Base-by-base conservation (phyloP, 139 green algal genomes). In the Pseudopediastrum boryanum region DNA sequence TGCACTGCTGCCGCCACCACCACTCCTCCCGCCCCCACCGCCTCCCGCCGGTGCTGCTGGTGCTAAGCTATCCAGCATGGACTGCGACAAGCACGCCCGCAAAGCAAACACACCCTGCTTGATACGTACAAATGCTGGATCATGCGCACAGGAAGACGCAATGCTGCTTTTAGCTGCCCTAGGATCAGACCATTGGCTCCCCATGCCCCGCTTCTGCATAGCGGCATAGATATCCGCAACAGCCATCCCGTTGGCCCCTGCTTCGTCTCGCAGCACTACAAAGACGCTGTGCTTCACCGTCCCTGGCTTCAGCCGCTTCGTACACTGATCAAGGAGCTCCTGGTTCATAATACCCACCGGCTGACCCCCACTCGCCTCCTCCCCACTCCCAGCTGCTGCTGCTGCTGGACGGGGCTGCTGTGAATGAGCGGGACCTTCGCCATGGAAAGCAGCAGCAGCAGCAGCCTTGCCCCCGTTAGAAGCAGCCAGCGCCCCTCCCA, bases 241-340 rank as follows among this genome's bases (percentile, higher is more conserved):
- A 25, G 21, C 58, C n/a, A 73, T 64, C 35, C 78, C 78, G 54
- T 72, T 19, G 16, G 69, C 65, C 31, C 39, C 27, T 44, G 25
- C n/a, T 21, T 39, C 38, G 21, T 63, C 52, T 4, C 39, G 16
- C 54, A 79, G 72, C 2, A 79, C 58, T 36, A 44, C 38, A 12
- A 79, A 69, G n/a, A 79, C 71, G 33, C 25, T 51, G 29, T 68
- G 72, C 72, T 79, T 79, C 6, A 71, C 19, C 3, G 72, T 71
- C 41, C 72, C 72, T 2, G 52, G 41, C 72, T 79, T 36, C 12
- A 77, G 27, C n/a, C 69, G 69, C 23, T 31, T 29, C 43, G 54
- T 50, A 21, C 33, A 48, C 19, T 77, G 48, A 46, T 77, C 46
- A n/a, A 77, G 6, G 46, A 29, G 36, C 46, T 77, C 54, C 54